Base-by-base conservation (phyloP, 805 yeast genomes). In the Metschnikowia dekortorum region DNA sequence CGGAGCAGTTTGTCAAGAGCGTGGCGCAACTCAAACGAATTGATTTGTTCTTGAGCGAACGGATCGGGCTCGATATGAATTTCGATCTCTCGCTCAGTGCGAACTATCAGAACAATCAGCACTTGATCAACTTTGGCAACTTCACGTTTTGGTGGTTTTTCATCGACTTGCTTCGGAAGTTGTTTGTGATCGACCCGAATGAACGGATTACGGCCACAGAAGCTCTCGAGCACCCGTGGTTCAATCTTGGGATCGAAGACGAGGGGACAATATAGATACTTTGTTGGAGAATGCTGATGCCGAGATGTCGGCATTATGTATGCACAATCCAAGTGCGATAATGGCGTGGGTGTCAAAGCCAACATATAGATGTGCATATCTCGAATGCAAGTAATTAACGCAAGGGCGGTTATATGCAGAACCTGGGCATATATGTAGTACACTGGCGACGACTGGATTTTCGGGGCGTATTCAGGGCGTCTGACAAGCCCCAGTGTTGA, bases 121-220 rank as follows among this genome's bases (percentile, higher is more conserved):
- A 68, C 50, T 68, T 59, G 74, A 83, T 68, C 65, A 74, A 65
- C 52, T 74, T 74, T 59, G 86, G 85, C 40, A 81, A 83, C 49
- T 85, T 85, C 63, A 76, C 81, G 41, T 89, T 89, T 66, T 91
- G 97, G 97, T 86, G 80, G 73, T 79, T 79, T 67, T 90, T 90
- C 65, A 69, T 74, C 42, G 78, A 74, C 51, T 61, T 74, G 45
- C 59, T 73, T 29, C 60, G 62, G 32, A 70, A 71, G 51, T 59
- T 74, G 48, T 69, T 74, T 49, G 66, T 71, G 33, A 66, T 74
- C 6, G 64, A 71, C 46, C 78, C 78, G 1, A 54, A 61, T 16
- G 67, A 70, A 33, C 56, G 78, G 46, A 59, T 74, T 44, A 65
- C 69, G 2, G 78, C 78, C 8, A 58, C 58, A 36, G 77, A 73